Evolutionary conservation across 805 yeast genomes (phyloP).

Genomic region (Yamadazyma kitorensis): DNA sequence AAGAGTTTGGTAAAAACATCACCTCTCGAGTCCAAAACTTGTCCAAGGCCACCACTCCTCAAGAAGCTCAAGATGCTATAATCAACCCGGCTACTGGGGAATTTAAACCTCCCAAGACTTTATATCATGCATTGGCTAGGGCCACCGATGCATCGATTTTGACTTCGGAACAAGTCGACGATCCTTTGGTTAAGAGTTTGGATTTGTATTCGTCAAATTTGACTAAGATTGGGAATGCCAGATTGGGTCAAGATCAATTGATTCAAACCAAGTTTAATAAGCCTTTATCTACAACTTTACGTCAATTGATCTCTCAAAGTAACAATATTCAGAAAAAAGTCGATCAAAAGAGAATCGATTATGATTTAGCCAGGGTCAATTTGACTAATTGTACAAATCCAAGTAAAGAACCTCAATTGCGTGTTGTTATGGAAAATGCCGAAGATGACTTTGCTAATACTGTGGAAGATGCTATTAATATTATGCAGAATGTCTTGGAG

Average conservation of each 20-base stretch:
- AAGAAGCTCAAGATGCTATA: constrained; percentile 77
- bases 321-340: constrained; percentile 69
- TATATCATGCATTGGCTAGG: constrained; percentile 77
- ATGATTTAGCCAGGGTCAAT: constrained; percentile 68
- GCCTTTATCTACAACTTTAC: constrained; percentile 59
- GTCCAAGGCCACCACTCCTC: constrained; percentile 69
- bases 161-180: constrained; percentile 37
- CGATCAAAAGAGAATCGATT: constrained; percentile 71
- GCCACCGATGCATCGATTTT: constrained; percentile 59
- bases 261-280: constrained; percentile 68
- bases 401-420: constrained; percentile 63
- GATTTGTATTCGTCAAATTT: constrained; percentile 67
- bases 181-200: constrained; percentile 59
- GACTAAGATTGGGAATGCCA: constrained; percentile 74
- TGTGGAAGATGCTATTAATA: constrained; percentile 80
- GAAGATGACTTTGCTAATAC: constrained; percentile 90
- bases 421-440: constrained; percentile 75
- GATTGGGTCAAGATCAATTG: constrained; percentile 77
- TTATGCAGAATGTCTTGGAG: constrained; percentile 77
- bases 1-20: constrained; percentile 66
- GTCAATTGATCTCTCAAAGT: constrained; percentile 59
- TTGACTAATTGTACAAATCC: constrained; percentile 41
- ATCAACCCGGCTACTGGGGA: constrained; percentile 39
- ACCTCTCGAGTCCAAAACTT: constrained; percentile 62
- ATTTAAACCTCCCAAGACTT: constrained; percentile 70